phyloP scores from a whole-genome alignment of 805 yeast genomes.

The Wickerhamiella dianesei region DNA sequence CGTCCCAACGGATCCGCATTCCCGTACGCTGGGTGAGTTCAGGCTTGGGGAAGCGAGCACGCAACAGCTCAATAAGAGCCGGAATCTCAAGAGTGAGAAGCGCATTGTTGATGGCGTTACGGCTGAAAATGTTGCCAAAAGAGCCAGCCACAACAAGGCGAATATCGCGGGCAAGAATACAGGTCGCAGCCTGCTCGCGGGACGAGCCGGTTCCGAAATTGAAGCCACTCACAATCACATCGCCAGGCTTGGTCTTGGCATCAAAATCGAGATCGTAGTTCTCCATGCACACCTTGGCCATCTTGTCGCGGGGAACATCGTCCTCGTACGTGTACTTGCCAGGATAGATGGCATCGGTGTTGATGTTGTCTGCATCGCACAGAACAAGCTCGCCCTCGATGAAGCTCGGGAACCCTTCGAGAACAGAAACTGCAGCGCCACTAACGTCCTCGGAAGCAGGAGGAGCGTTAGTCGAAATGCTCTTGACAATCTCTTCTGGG shows the following conservation, averaged over 20 bases:
- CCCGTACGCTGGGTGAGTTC: conserved; percentile 93
- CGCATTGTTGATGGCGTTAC: conserved; percentile 95
- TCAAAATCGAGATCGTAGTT: conserved; percentile 89
- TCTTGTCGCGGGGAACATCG: conserved; percentile 82
- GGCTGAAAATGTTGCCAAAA: conserved; percentile 88
- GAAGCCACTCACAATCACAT: conserved; percentile 81
- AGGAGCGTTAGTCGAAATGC: conserved; percentile 21
- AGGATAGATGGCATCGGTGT: conserved; percentile 97
- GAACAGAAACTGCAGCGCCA: conserved; percentile 39
- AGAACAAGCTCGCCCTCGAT: conserved; percentile 85
- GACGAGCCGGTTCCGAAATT: conserved; percentile 98
- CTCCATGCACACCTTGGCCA: conserved; percentile 99
- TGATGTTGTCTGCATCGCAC: conserved; percentile 86
- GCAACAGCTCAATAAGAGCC: conserved; percentile 58
- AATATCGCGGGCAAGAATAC: conserved; percentile 86
- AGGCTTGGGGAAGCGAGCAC: conserved; percentile 46
- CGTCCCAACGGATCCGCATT: conserved; percentile 87
- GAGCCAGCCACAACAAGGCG: conserved; percentile 91
- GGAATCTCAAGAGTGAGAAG: conserved; percentile 89
- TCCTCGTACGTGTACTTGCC: conserved; percentile 99
- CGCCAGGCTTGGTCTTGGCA: conserved; percentile 67
- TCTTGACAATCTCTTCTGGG: conserved; percentile 36
- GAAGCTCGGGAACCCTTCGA: conserved; percentile 81
- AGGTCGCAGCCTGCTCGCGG: conserved; percentile 99
- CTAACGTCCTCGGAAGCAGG: conserved; percentile 24